Conservation (phyloP, 2,329 filamentous ascomycete genomes). For the Pseudogymnoascus sp. region DNA sequence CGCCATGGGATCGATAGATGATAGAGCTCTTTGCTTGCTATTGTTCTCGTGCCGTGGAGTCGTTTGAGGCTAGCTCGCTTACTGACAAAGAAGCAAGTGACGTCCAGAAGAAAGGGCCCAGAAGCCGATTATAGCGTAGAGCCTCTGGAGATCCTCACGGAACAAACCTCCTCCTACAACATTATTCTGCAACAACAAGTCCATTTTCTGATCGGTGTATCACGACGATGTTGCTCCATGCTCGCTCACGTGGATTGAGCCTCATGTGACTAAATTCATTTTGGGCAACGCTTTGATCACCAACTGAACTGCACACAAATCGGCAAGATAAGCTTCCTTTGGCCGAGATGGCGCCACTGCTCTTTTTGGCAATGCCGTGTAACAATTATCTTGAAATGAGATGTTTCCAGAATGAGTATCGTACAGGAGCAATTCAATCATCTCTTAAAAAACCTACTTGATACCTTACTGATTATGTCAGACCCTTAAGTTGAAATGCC, state of each 20-base stretch:
- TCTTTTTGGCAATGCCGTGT: not conserved
- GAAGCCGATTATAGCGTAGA: constrained; percentile 1
- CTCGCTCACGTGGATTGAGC: not conserved
- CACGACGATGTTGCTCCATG: not conserved
- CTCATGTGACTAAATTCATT: not conserved
- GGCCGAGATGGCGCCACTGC: not conserved
- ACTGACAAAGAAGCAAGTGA: not conserved
- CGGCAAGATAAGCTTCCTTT: not conserved
- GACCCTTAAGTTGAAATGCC: not conserved
- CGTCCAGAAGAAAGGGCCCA: not conserved
- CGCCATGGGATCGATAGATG: constrained; percentile 1
- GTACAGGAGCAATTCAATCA: not conserved
- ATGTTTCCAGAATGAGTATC: not conserved
- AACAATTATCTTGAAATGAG: not conserved
- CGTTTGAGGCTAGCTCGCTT: constrained; percentile 4
- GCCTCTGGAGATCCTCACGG: not conserved
- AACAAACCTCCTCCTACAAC: not conserved
- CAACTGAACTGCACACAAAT: not conserved
- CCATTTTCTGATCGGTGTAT: not conserved
- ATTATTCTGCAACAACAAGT: not conserved
- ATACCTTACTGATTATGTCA: constrained; percentile 1
- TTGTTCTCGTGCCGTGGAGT: constrained; percentile 10
- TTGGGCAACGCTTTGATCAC: constrained; percentile 1
- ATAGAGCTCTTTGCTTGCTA: constrained; percentile 9
- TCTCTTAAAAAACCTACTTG: not conserved